A percentile compares a stretch with the other conserved stretches of the same genome.
phyloP scores from a whole-genome alignment of 768 basidiomycete species.

The Tulasnella sp. region DNA sequence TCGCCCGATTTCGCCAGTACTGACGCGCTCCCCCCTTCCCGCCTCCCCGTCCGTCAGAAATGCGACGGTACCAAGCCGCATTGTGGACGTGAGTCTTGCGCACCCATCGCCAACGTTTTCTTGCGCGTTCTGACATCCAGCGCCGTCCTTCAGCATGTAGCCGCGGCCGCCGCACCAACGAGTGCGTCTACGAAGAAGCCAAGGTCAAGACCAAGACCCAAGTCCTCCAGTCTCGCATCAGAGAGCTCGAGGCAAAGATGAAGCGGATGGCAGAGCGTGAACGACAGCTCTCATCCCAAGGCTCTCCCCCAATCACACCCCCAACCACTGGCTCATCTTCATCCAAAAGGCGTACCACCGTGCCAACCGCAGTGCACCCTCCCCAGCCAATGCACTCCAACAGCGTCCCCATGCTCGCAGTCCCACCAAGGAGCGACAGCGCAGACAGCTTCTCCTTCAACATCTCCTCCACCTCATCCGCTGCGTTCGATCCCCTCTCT shows the following conservation, averaged over 20 bases:
- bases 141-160: conserved; percentile 1
- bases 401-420: conserved; percentile 15
- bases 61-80: conserved; percentile 28
- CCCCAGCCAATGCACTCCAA: background rate
- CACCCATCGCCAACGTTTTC: background rate
- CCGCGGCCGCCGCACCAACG: conserved; percentile 22
- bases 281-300: background rate
- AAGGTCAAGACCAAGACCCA: conserved; percentile 29
- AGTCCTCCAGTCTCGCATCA: conserved; percentile 27
- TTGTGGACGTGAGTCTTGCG: conserved; percentile 21
- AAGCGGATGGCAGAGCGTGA: conserved; percentile 24
- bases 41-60: conserved; percentile 9
- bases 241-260: conserved; percentile 29
- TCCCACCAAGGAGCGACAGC: conserved; percentile 5
- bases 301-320: background rate
- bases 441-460: conserved; percentile 13
- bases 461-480: background rate
- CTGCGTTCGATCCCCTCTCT: background rate
- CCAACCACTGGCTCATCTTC: background rate
- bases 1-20: background rate
- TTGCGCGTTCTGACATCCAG: background rate
- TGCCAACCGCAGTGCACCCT: background rate
- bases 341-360: background rate
- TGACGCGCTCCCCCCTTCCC: background rate
- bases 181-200: conserved; percentile 28